phyloP scores from a whole-genome alignment of 2,329 filamentous ascomycete species.

The Colletotrichum sp. region DNA sequence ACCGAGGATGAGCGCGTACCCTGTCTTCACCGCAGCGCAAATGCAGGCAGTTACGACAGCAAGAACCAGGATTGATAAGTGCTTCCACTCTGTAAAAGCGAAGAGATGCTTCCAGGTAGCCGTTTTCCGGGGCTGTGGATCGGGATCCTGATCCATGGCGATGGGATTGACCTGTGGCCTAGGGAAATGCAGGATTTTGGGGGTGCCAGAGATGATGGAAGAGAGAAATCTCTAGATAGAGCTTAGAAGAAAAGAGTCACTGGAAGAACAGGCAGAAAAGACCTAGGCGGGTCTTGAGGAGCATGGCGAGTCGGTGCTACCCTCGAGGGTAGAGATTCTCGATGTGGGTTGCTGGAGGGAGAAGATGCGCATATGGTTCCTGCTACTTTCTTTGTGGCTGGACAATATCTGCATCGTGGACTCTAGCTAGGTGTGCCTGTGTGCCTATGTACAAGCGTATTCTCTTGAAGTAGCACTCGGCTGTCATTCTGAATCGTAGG shows the following conservation, averaged over 20 bases:
- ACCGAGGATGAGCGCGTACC: conserved; percentile 74
- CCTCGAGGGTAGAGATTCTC: not conserved
- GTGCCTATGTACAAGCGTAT: not conserved
- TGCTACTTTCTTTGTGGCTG: not conserved
- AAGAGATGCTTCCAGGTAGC: conserved; percentile 63
- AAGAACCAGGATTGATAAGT: conserved; percentile 58
- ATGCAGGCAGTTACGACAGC: conserved; percentile 63
- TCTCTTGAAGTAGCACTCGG: not conserved
- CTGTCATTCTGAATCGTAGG: not conserved
- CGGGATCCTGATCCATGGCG: not conserved
- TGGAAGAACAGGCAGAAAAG: not conserved
- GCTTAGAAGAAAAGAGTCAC: not conserved
- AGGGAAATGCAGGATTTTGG: not conserved
- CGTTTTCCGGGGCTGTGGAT: not conserved
- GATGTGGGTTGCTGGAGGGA: not conserved
- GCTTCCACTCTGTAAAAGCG: conserved; percentile 69
- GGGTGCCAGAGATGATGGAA: not conserved
- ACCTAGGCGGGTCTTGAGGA: not conserved
- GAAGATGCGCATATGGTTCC: not conserved
- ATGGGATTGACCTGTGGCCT: not conserved
- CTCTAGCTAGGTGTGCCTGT: not conserved
- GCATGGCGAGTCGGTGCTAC: not conserved
- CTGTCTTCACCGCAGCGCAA: conserved; percentile 68
- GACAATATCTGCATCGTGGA: not conserved
- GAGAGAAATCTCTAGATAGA: not conserved